Evolutionary conservation across 192 early-diverging fungal species (phyloP).

Genomic region (Coemansia sp.): DNA sequence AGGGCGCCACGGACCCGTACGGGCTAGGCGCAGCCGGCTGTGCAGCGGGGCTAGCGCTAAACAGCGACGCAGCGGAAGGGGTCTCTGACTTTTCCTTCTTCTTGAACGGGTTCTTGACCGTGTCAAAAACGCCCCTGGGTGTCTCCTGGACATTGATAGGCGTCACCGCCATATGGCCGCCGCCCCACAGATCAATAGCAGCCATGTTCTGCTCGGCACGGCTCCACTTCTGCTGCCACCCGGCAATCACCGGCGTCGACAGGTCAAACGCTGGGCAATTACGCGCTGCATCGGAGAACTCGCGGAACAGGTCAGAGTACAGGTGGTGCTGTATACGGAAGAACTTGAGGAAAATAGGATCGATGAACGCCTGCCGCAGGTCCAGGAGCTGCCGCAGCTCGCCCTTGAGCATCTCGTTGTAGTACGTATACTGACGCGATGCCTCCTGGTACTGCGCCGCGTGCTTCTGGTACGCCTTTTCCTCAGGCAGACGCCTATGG

Average conservation of each 20-base stretch:
- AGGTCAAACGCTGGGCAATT: slow-evolving; percentile 59
- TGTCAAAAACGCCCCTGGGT: slow-evolving; percentile 30
- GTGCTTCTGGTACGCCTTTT: slow-evolving; percentile 64
- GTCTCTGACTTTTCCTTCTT: slow-evolving; percentile 45
- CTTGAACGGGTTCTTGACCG: slow-evolving; percentile 43
- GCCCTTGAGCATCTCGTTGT: slow-evolving; percentile 76
- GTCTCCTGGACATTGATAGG: slow-evolving; percentile 29
- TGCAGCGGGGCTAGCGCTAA: slow-evolving; percentile 4
- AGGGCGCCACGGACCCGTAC: slow-evolving; percentile 1
- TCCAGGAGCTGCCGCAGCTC: slow-evolving; percentile 80
- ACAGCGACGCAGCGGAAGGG: slow-evolving; percentile 22
- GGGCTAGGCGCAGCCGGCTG: background rate
- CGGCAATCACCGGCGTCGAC: slow-evolving; percentile 32
- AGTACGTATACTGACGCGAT: slow-evolving; percentile 76
- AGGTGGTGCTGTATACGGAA: slow-evolving; percentile 81
- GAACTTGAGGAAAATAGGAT: slow-evolving; percentile 81
- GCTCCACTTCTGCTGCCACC: slow-evolving; percentile 44
- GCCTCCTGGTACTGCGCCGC: slow-evolving; percentile 76
- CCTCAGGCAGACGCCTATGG: slow-evolving; percentile 56
- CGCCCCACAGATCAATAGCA: slow-evolving; percentile 37
- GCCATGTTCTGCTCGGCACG: slow-evolving; percentile 23
- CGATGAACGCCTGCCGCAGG: slow-evolving; percentile 72
- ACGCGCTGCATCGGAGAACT: slow-evolving; percentile 56
- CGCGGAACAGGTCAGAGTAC: slow-evolving; percentile 63
- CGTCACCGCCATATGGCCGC: slow-evolving; percentile 29